Evolutionary conservation across 495 filamentous ascomycete species (phyloP), one percentile per base, ranked within the genome.

Genomic region (Penicillium coffeae): DNA sequence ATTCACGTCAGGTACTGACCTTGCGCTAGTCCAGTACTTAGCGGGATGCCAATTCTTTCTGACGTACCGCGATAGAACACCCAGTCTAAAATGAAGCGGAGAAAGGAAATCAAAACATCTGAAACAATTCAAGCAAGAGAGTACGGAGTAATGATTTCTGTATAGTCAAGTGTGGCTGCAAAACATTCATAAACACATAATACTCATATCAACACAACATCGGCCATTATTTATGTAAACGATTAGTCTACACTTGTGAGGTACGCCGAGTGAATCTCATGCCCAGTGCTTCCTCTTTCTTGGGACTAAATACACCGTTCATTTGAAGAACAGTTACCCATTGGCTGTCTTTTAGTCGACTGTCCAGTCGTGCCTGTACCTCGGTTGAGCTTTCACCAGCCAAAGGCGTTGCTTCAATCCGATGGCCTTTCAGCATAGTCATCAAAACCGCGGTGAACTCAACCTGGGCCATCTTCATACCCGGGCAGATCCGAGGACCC

Each of bases 401-500:
- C 9, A 47, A 14, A 6, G 36, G 36, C 0, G 38, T 22, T 10
- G 20, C 36, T 3, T 47, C 21, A 6, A 47, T 40, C 21, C 36
- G 41, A 22, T 39, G 42, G 3, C 15, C 13, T 48, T 61, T 18
- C 45, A 48, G 52, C 55, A 64, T 44, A 43, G 37, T 47, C 6
- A 58, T 69, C 49, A 80, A 56, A 0, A 62, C 62, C 0, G 74
- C 76, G 2, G 78, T 76, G 46, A 76, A 75, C 54, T 81, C 77
- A 1, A 79, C 78, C 55, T 78, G 68, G 0, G 70, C 58, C 52
- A 80, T 76, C 46, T 75, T 79, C 55, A 62, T 66, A 0, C 77
- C 78, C 1, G 75, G 72, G 44, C 76, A 80, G 25, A 70, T 52
- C 0, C 71, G 61, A 1, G 65, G 51, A 10, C 76, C 76, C 0